Base-by-base conservation (phyloP, 1,139 yeast species). In the Hansenula sp. region DNA sequence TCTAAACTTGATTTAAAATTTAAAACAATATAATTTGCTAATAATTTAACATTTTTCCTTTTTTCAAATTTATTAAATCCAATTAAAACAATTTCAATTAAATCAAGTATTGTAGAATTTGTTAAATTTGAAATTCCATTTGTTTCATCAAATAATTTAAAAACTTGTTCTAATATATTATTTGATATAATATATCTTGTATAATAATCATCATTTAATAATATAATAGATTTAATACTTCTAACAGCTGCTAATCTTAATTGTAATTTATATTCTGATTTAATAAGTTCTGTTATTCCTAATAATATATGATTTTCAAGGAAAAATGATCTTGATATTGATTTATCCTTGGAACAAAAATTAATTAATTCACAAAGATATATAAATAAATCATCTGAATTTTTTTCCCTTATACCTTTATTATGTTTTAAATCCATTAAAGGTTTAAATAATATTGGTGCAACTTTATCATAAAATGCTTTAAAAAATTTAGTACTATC, bases 51-150 rank as follows among this genome's bases (percentile, higher is more conserved):
- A 47, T 75, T 75, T 31, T 66, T 60, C 34, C 65, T 61, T 11
- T 53, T 58, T 17, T 56, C 42, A 8, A 48, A 45, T 25, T 48
- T 50, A 27, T 50, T 57, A 13, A 51, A 46, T 14, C 59, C 60
- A 26, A 55, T 61, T 8, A 73, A 56, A 2, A 86, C 61, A 4
- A 72, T 61, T 48, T 79, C 83, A 39, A 88, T 64, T 32, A 90
- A 67, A 53, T 85, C 92, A 40, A 89, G 67, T 49, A 94, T 76
- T 4, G 94, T 73, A 0, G 96, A 87, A 54, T 79, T 85, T 2
- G 86, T 73, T 45, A 90, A 65, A 54, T 81, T 84, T 55, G 83
- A 79, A 34, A 65, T 64, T 30, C 69, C 64, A 18, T 73, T 68
- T 17, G 77, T 73, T n/a, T 66, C 70, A 18, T 65, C 64, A 45